These are phyloP conservation scores for Vanderwaltozyma polyspora DNA, from an alignment of 805 yeast species.

Conservation along the genomic window DNA sequence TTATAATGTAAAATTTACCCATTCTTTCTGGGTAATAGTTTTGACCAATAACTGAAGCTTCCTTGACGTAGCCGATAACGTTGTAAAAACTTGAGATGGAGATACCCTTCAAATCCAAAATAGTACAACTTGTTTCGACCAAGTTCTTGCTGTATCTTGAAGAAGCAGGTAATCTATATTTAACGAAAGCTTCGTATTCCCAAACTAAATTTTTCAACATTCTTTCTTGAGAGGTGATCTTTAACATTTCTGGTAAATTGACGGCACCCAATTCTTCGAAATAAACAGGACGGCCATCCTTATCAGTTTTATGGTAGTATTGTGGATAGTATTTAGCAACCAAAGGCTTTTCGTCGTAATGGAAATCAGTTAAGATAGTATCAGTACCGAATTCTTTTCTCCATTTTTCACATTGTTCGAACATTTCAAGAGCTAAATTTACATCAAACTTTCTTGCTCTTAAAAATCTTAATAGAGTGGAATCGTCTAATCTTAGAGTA, in stretches of 20 bases:
- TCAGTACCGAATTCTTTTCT: slow-evolving; percentile 77
- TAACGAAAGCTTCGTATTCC: slow-evolving; percentile 90
- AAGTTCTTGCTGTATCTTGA: slow-evolving; percentile 69
- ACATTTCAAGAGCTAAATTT: slow-evolving; percentile 71
- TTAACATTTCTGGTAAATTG: slow-evolving; percentile 80
- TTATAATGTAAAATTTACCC: slow-evolving; percentile 94
- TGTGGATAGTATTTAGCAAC: slow-evolving; percentile 91
- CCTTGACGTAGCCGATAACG: slow-evolving; percentile 80
- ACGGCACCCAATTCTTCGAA: slow-evolving; percentile 89
- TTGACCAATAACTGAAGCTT: slow-evolving; percentile 91
- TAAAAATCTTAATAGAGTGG: slow-evolving; percentile 71
- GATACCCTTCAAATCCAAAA: slow-evolving; percentile 89
- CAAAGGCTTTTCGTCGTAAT: slow-evolving; percentile 82
- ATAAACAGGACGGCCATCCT: slow-evolving; percentile 93
- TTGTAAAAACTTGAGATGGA: slow-evolving; percentile 74
- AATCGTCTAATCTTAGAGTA: slow-evolving; percentile 75
- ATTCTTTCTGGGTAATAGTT: slow-evolving; percentile 97
- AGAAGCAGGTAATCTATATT: slow-evolving; percentile 84
- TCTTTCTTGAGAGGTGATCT: slow-evolving; percentile 88
- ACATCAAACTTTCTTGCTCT: slow-evolving; percentile 94
- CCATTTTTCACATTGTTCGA: slow-evolving; percentile 81
- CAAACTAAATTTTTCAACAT: slow-evolving; percentile 92
- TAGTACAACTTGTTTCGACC: slow-evolving; percentile 93
- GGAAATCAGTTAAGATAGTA: slow-evolving; percentile 76
- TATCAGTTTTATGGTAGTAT: slow-evolving; percentile 94